Conservation (phyloP, 129 eudicot species). For the Mikania micrantha region DNA sequence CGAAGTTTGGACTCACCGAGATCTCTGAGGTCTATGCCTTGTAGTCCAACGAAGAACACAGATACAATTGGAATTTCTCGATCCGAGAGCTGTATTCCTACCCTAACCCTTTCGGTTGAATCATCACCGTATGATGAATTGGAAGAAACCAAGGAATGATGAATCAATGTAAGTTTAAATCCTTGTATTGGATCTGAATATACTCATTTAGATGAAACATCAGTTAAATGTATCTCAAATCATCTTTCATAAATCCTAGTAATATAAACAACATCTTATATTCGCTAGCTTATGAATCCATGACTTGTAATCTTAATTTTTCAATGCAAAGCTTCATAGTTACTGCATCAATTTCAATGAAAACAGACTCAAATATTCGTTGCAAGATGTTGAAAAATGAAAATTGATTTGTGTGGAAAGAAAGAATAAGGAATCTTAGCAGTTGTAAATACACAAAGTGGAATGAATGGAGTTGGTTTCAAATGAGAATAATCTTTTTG, state of each 20-base stretch:
- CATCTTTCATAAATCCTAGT: not conserved
- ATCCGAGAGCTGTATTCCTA: conserved; percentile 63
- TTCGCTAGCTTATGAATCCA: not conserved
- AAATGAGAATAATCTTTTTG: conserved; percentile 25
- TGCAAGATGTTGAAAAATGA: not conserved
- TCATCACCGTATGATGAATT: conserved; percentile 17
- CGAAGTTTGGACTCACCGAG: conserved; percentile 63
- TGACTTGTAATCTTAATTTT: not conserved
- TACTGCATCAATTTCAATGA: not conserved
- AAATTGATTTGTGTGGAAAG: not conserved
- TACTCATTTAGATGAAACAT: conserved; percentile 11
- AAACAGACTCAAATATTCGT: not conserved
- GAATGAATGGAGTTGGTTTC: not conserved
- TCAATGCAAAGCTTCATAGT: too few relatives aligned
- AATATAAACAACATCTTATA: too few relatives aligned
- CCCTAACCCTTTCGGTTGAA: conserved; percentile 39
- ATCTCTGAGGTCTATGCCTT: conserved; percentile 50
- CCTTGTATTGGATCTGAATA: conserved; percentile 6
- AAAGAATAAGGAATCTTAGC: conserved; percentile 10
- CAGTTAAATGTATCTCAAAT: conserved; percentile 1
- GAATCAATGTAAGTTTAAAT: conserved; percentile 6
- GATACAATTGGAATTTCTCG: conserved; percentile 23
- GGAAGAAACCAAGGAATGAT: conserved; percentile 24
- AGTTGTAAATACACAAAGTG: not conserved
- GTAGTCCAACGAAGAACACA: conserved; percentile 39